Conservation (phyloP, 2,329 filamentous ascomycete species). For the Gremmenia infestans region DNA sequence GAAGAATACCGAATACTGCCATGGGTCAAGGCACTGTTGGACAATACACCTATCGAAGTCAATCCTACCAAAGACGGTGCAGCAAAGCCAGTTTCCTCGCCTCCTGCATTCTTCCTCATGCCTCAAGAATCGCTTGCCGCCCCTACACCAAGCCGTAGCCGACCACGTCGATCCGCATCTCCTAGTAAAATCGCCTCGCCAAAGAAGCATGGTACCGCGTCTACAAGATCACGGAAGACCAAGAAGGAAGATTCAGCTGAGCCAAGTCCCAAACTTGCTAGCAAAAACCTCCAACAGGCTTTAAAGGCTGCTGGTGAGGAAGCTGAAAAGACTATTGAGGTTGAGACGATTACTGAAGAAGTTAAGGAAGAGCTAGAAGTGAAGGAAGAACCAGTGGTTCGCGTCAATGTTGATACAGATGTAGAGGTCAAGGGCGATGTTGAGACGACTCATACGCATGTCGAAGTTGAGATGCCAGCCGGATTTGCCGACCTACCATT, state of each 20-base stretch:
- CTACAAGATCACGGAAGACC: constrained; percentile 38
- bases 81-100: constrained; percentile 71
- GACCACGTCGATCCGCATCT: constrained; percentile 55
- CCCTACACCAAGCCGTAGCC: constrained; percentile 33
- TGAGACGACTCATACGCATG: constrained; percentile 66
- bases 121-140: constrained; percentile 35
- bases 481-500: constrained; percentile 62
- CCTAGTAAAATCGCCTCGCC: constrained; percentile 49
- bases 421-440: constrained; percentile 50
- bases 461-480: constrained; percentile 71
- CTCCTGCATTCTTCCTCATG: constrained; percentile 66
- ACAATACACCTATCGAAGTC: constrained; percentile 70
- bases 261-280: constrained; percentile 43
- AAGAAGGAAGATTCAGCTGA: constrained; percentile 40
- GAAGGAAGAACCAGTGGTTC: constrained; percentile 54
- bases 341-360: constrained; percentile 12
- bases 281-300: constrained; percentile 42
- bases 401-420: constrained; percentile 65
- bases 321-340: constrained; percentile 3
- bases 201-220: constrained; percentile 23
- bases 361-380: constrained; percentile 21
- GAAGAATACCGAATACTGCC: constrained; percentile 79
- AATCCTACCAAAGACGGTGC: constrained; percentile 39
- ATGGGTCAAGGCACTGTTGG: constrained; percentile 91
- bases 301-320: constrained; percentile 37